phyloP scores from a whole-genome alignment of 768 basidiomycete genomes.

The Suillus plorans region DNA sequence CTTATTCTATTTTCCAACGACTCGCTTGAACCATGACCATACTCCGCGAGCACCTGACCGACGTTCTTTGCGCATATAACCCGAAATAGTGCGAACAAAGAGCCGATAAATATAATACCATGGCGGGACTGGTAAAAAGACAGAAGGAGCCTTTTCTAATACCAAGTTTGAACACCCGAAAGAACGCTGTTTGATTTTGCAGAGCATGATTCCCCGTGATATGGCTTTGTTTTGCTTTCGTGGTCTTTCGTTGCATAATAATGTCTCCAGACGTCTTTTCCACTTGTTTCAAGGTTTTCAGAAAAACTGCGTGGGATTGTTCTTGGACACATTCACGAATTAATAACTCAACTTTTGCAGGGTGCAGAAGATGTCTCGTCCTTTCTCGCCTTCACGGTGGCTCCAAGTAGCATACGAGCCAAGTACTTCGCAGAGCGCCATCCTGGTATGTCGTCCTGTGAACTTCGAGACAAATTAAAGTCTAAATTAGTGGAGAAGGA shows the following conservation, averaged over 20 bases:
- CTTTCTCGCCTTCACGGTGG: background rate
- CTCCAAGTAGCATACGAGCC: background rate
- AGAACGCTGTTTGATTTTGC: background rate
- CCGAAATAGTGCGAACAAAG: background rate
- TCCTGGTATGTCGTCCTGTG: background rate
- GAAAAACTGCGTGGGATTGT: background rate
- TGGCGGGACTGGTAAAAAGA: background rate
- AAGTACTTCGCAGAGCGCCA: background rate
- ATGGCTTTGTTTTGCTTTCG: background rate
- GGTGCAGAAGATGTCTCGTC: background rate
- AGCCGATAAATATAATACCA: background rate
- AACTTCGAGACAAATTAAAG: background rate
- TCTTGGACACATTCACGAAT: background rate
- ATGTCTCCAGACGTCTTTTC: background rate
- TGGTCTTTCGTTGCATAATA: background rate
- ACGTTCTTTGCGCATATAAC: background rate
- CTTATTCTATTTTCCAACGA: background rate
- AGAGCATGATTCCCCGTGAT: background rate
- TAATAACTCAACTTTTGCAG: background rate
- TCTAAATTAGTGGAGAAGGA: background rate
- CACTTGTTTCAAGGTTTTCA: background rate
- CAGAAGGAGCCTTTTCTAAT: background rate
- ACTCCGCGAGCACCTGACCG: background rate
- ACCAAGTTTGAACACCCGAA: background rate
- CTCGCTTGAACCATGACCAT: background rate